Evolutionary conservation across 2,329 filamentous ascomycete genomes (phyloP).

Genomic region (Metarhizium anisopliae): DNA sequence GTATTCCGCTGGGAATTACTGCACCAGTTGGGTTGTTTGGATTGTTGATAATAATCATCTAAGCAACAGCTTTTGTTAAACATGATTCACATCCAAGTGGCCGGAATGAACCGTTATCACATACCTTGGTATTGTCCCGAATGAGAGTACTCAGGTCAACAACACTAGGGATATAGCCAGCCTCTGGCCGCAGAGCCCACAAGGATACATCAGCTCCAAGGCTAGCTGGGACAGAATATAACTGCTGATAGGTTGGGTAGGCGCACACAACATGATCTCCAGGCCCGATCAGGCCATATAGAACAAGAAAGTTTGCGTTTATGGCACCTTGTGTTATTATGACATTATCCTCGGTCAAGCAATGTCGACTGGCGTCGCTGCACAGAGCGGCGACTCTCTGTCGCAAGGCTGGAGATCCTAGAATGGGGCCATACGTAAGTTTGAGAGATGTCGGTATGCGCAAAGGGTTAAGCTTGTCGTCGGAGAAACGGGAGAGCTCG

Average conservation of each 20-base stretch:
- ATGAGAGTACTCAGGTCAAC: conserved; percentile 56
- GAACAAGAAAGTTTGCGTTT: conserved; percentile 70
- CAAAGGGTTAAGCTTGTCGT: conserved; percentile 35
- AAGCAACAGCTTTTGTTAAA: conserved; percentile 29
- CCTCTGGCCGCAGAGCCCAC: conserved; percentile 59
- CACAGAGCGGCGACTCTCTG: conserved; percentile 47
- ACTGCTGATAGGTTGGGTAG: conserved; percentile 79
- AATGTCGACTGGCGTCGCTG: conserved; percentile 36
- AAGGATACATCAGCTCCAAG: conserved; percentile 69
- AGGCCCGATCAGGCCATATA: conserved; percentile 62
- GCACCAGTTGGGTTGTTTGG: conserved; percentile 78
- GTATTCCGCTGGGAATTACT: conserved; percentile 51
- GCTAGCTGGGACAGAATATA: conserved; percentile 66
- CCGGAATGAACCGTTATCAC: neutral
- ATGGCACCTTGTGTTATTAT: conserved; percentile 76
- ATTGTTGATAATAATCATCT: conserved; percentile 51
- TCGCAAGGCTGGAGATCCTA: conserved; percentile 55
- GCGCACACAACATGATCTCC: conserved; percentile 82
- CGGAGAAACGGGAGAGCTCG: conserved; percentile 51
- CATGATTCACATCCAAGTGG: neutral
- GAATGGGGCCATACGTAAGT: conserved; percentile 67
- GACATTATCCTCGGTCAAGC: conserved; percentile 49
- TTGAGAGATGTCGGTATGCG: conserved; percentile 42
- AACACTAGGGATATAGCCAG: conserved; percentile 59
- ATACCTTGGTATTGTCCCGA: conserved; percentile 59